These are phyloP conservation scores for Teunomyces cretensis DNA, from an alignment of 805 yeast species.

Conservation along the genomic window DNA sequence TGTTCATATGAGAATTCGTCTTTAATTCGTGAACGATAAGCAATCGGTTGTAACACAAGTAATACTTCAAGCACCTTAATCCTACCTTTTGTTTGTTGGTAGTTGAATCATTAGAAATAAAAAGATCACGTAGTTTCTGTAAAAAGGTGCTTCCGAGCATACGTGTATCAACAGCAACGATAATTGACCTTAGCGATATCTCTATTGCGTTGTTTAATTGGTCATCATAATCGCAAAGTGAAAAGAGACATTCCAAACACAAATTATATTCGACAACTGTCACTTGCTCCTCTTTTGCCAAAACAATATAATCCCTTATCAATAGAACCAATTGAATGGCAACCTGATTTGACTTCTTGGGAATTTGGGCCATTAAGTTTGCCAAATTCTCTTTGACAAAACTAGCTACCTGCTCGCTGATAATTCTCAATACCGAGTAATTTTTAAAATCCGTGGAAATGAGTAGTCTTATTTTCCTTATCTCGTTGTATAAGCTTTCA, in stretches of 20 bases:
- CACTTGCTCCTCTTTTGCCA: neutral
- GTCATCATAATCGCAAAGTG: neutral
- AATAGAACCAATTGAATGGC: slow-evolving; percentile 1
- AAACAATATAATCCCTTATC: slow-evolving; percentile 1
- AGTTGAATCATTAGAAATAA: neutral
- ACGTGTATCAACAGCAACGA: slow-evolving; percentile 9
- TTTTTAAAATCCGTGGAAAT: neutral
- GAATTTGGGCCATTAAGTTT: neutral
- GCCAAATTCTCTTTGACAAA: neutral
- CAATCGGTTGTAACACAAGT: slow-evolving; percentile 14
- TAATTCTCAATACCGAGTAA: neutral
- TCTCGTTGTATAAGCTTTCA: neutral
- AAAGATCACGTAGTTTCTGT: neutral
- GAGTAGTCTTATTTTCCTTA: neutral
- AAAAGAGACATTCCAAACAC: slow-evolving; percentile 1
- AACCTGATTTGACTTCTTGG: neutral
- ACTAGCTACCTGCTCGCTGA: neutral
- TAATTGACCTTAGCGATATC: slow-evolving; percentile 7
- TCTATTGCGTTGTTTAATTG: slow-evolving; percentile 5
- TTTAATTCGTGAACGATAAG: slow-evolving; percentile 9
- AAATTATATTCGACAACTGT: slow-evolving; percentile 1
- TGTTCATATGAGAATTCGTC: slow-evolving; percentile 10
- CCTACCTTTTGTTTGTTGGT: slow-evolving; percentile 3
- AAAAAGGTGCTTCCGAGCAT: slow-evolving; percentile 9
- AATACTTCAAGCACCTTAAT: slow-evolving; percentile 12